A percentile compares a stretch with the other conserved stretches of the same genome.
Evolutionary conservation across 805 yeast species (phyloP).

Genomic region (Saccharomycopsis olivae): DNA sequence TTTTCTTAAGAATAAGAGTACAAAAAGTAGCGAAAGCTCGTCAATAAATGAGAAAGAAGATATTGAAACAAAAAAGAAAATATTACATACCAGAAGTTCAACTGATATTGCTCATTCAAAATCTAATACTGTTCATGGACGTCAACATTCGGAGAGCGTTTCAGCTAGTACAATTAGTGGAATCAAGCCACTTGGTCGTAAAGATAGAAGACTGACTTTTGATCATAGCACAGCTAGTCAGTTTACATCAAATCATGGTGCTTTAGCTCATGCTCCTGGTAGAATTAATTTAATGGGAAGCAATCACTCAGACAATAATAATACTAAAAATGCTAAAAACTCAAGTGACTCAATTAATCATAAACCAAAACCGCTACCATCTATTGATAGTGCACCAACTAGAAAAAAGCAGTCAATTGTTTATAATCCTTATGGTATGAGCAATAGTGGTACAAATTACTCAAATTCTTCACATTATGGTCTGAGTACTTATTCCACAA

Average conservation of each 20-base stretch:
- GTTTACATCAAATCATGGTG: constrained; percentile 1
- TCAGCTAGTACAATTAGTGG: constrained; percentile 1
- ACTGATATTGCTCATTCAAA: too few relatives aligned
- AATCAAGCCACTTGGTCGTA: not conserved
- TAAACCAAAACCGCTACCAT: constrained; percentile 13
- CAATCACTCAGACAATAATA: not conserved
- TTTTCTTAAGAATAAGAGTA: too few relatives aligned
- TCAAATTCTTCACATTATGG: constrained; percentile 3
- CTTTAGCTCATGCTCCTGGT: constrained; percentile 15
- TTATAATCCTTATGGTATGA: constrained; percentile 16
- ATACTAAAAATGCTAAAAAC: not conserved
- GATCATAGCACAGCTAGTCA: not conserved
- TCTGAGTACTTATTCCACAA: not conserved
- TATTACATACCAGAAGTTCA: too few relatives aligned
- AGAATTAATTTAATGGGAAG: constrained; percentile 4
- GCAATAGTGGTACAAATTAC: constrained; percentile 1
- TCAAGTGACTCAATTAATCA: not conserved
- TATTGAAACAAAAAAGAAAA: too few relatives aligned
- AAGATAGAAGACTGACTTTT: not conserved
- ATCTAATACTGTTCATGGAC: too few relatives aligned
- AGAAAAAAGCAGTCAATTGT: constrained; percentile 4
- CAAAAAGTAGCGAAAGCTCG: too few relatives aligned
- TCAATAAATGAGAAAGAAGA: too few relatives aligned
- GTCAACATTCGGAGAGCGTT: constrained; percentile 9
- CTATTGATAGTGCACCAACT: constrained; percentile 11